Evolutionary conservation across 768 basidiomycete genomes (phyloP).

Genomic region (Rubroboletus pulcherrimus): DNA sequence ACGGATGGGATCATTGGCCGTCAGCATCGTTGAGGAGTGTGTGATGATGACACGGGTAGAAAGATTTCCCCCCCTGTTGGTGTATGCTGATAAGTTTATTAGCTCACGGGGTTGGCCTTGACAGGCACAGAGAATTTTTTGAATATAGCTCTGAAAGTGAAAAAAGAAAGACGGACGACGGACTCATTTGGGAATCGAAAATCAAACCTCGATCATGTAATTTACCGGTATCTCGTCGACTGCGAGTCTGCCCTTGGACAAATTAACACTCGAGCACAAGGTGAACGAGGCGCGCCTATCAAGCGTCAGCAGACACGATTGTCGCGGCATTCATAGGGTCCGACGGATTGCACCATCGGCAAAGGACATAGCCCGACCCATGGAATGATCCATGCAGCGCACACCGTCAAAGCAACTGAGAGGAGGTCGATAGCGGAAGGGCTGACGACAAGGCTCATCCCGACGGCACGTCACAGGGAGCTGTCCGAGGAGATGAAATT

Average conservation of each 20-base stretch:
- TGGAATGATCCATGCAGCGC: background rate
- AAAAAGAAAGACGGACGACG: conserved; percentile 1
- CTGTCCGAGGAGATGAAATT: background rate
- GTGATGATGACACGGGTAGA: background rate
- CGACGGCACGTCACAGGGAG: background rate
- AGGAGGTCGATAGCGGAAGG: background rate
- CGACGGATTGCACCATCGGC: background rate
- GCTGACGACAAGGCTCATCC: background rate
- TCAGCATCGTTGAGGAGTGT: conserved; percentile 5
- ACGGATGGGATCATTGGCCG: conserved; percentile 9
- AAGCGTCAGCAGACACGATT: background rate
- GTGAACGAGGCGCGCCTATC: too few species aligned
- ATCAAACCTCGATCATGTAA: conserved; percentile 15
- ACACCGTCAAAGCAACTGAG: background rate
- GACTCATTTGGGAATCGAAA: conserved; percentile 7
- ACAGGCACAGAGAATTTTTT: conserved; percentile 1
- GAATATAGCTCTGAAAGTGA: background rate
- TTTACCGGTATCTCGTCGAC: conserved; percentile 3
- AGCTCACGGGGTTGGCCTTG: background rate
- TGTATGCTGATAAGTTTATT: conserved; percentile 1
- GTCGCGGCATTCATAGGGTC: background rate
- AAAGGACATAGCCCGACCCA: background rate
- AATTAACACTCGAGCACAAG: background rate
- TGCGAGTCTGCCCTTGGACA: background rate
- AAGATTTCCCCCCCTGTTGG: background rate